Evolutionary conservation across 805 yeast genomes (phyloP).

Genomic region (Candida pini): DNA sequence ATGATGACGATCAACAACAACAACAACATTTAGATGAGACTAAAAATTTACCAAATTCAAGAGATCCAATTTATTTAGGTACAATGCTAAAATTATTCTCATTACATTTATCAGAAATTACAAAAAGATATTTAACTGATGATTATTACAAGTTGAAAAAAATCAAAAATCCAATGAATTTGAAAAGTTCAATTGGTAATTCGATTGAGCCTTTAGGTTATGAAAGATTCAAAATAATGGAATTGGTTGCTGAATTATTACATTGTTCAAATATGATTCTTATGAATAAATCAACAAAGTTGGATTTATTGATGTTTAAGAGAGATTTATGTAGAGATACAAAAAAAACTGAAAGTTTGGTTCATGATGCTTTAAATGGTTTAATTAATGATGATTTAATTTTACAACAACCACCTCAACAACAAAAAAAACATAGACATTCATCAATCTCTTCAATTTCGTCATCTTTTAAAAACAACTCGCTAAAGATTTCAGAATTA

Average conservation of each 20-base stretch:
- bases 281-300: conserved; percentile 67
- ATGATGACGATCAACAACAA: neutral
- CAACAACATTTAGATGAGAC: conserved; percentile 1
- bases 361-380: conserved; percentile 30
- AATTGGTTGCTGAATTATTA: conserved; percentile 83
- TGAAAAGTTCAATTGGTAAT: conserved; percentile 56
- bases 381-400: conserved; percentile 21
- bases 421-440: conserved; percentile 1
- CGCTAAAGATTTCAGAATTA: conserved; percentile 22
- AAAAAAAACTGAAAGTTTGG: conserved; percentile 35
- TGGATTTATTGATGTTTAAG: conserved; percentile 54
- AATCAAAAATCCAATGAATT: conserved; percentile 8
- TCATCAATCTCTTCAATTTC: conserved; percentile 2
- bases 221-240: conserved; percentile 84
- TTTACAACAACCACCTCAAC: no score
- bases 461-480: conserved; percentile 19
- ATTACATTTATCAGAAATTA: conserved; percentile 28
- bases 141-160: conserved; percentile 23
- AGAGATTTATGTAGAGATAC: conserved; percentile 67
- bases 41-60: conserved; percentile 67
- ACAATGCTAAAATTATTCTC: conserved; percentile 75
- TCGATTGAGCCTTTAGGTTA: conserved; percentile 73
- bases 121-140: conserved; percentile 26
- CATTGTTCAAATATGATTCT: conserved; percentile 96
- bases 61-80: conserved; percentile 92